Conservation (phyloP, 371 early-diverging fungal species). For the Circinella umbellata region DNA sequence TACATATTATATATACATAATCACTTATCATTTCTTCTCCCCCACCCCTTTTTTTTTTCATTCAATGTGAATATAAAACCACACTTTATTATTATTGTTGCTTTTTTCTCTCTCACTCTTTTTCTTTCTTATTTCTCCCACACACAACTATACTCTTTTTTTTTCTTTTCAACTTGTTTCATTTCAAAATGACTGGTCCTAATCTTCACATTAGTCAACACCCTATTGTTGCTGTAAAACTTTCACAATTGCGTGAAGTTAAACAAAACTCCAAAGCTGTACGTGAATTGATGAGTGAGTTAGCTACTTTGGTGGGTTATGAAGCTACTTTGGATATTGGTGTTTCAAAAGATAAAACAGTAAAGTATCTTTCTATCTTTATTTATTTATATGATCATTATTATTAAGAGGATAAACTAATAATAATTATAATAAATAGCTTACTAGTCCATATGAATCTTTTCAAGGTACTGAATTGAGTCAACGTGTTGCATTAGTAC, state of each 20-base stretch:
- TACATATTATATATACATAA: too few relatives aligned
- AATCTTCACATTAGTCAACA: slow-evolving; percentile 57
- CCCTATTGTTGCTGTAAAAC: slow-evolving; percentile 74
- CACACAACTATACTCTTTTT: neutral
- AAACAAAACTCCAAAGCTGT: slow-evolving; percentile 63
- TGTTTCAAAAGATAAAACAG: slow-evolving; percentile 44
- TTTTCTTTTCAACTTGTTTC: slow-evolving; percentile 1
- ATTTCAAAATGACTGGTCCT: slow-evolving; percentile 7
- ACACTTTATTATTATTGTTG: too few relatives aligned
- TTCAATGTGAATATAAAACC: neutral
- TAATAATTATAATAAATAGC: slow-evolving; percentile 26
- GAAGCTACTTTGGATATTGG: slow-evolving; percentile 67
- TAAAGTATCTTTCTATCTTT: slow-evolving; percentile 20
- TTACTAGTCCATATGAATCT: slow-evolving; percentile 50
- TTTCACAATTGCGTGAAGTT: slow-evolving; percentile 71
- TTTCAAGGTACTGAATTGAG: slow-evolving; percentile 58
- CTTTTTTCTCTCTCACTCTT: slow-evolving; percentile 14
- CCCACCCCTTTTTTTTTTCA: neutral
- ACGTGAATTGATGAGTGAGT: slow-evolving; percentile 69
- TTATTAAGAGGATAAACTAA: neutral
- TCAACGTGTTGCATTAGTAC: slow-evolving; percentile 74
- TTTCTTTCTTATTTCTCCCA: slow-evolving; percentile 29
- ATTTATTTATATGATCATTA: neutral
- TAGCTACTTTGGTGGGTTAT: slow-evolving; percentile 69
- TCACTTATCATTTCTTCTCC: too few relatives aligned